Conservation (phyloP, 139 green algal genomes). For the Axilococcus clingmanii region DNA sequence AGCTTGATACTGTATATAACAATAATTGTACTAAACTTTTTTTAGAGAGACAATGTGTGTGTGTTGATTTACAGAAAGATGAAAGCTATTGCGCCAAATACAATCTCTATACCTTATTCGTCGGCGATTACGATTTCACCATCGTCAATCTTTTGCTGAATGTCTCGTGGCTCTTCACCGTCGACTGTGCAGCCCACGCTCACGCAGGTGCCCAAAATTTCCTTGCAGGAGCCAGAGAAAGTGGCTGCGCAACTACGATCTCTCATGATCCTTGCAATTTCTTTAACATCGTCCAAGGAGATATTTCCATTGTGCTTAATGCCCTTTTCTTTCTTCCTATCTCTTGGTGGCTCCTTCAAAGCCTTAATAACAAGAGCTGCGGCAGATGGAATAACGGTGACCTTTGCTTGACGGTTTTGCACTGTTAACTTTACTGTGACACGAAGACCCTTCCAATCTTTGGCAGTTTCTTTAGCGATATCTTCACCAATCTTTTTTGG, state of each 20-base stretch:
- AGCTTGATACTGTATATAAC: background rate
- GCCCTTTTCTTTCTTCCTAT: slow-evolving; percentile 99
- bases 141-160: slow-evolving; percentile 80
- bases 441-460: slow-evolving; percentile 98
- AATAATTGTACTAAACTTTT: background rate
- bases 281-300: slow-evolving; percentile 86
- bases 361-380: slow-evolving; percentile 96
- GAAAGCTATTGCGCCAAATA: too few species aligned
- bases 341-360: slow-evolving; percentile 88
- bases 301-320: slow-evolving; percentile 97
- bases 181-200: slow-evolving; percentile 98
- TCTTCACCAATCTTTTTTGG: slow-evolving; percentile 99
- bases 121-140: slow-evolving; percentile 74
- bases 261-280: slow-evolving; percentile 93
- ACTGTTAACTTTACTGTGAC: slow-evolving; percentile 98
- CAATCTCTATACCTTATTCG: slow-evolving; percentile 20
- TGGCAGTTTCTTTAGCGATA: slow-evolving; percentile 98
- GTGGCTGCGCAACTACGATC: slow-evolving; percentile 80
- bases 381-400: slow-evolving; percentile 92
- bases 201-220: slow-evolving; percentile 95
- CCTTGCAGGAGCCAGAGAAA: slow-evolving; percentile 91
- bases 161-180: slow-evolving; percentile 78
- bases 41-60: too few species aligned
- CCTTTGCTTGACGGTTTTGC: slow-evolving; percentile 97
- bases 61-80: too few species aligned